Conservation (phyloP, 2,329 filamentous ascomycete genomes). For the Cyanodermella asteris region DNA sequence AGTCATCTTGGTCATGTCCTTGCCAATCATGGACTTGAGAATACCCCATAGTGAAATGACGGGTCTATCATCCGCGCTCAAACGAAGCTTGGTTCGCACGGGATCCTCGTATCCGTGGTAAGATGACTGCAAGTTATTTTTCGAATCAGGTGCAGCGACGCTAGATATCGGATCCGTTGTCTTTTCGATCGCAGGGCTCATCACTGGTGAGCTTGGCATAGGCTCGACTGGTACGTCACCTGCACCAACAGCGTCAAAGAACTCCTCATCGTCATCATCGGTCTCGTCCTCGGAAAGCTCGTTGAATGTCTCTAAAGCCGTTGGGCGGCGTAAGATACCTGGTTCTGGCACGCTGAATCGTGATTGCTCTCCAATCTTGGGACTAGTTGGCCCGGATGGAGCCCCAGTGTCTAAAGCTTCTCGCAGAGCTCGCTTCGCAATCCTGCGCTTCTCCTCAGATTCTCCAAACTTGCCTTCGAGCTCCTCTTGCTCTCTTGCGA, state of each 20-base stretch:
- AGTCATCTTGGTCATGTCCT: constrained; percentile 99
- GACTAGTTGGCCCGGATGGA: constrained; percentile 19
- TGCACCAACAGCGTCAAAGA: constrained; percentile 90
- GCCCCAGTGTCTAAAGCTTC: constrained; percentile 45
- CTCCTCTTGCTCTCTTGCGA: constrained; percentile 85
- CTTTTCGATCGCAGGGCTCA: too few species aligned
- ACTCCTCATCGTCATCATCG: constrained; percentile 79
- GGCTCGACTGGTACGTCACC: constrained; percentile 61
- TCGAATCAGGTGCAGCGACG: constrained; percentile 16
- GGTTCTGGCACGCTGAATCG: too few species aligned
- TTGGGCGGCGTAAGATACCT: too few species aligned
- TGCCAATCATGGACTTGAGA: constrained; percentile 97
- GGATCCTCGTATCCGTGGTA: constrained; percentile 87
- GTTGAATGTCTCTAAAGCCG: too few species aligned
- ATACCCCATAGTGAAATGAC: constrained; percentile 95
- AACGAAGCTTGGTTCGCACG: constrained; percentile 53
- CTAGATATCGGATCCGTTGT: constrained; percentile 9
- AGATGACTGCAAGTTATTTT: too few species aligned
- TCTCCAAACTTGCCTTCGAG: constrained; percentile 73
- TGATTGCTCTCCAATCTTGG: too few species aligned
- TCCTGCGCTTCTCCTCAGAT: constrained; percentile 71
- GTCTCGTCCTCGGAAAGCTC: too few species aligned
- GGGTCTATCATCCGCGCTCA: constrained; percentile 80
- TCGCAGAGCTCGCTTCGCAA: constrained; percentile 71
- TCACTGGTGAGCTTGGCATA: constrained; percentile 16